Base-by-base conservation (phyloP, 257 asterid genomes). In the Petrea volubilis region DNA sequence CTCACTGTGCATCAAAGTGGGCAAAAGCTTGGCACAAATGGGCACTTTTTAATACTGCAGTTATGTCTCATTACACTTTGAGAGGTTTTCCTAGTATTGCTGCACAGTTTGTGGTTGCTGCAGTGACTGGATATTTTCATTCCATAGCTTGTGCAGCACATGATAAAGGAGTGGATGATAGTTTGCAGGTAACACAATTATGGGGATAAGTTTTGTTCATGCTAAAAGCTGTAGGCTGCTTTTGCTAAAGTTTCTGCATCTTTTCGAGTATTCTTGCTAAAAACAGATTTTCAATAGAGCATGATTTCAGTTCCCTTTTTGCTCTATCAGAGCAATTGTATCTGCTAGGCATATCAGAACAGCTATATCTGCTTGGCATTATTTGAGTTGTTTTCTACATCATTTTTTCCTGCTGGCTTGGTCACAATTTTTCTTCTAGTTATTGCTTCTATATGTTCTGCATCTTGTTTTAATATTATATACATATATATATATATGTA, bases 1-100 rank as follows among this genome's bases (percentile, higher is more conserved):
- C 99, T 71, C 96, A 86, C 15, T 80, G 84, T 80, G 95, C 99
- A 24, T 75, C 96, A 23, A 88, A 84, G 79, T 95, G 96, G 96
- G 98, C 90, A 72, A 95, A 87, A 78, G 97, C 98, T 64, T 95
- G 99, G 99, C 99, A 95, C 80, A 90, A 82, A 31, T 95, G 99
- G 99, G 99, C 99, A 34, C 97, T 90, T 60, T 95, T 92, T 77
- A 95, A 95, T 64, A 95, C 99, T 43, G 98, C 98, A 52, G 99
- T 92, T 76, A 95, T 95, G 99, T 92, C 99, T 72, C 95, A 92
- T 82, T 92, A 92, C 79, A 90, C 94, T 38, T 78, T 83, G 80
- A 84, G 96, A 85, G 87, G 96, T 64, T 81, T 79, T 74, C 82
- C 91, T 17, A 77, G 80, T 81, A 43, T 77, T 77, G 96, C 97